Evolutionary conservation across 2,329 filamentous ascomycete genomes (phyloP), one percentile per base, ranked within the genome.

Genomic region (Myotisia sp.): DNA sequence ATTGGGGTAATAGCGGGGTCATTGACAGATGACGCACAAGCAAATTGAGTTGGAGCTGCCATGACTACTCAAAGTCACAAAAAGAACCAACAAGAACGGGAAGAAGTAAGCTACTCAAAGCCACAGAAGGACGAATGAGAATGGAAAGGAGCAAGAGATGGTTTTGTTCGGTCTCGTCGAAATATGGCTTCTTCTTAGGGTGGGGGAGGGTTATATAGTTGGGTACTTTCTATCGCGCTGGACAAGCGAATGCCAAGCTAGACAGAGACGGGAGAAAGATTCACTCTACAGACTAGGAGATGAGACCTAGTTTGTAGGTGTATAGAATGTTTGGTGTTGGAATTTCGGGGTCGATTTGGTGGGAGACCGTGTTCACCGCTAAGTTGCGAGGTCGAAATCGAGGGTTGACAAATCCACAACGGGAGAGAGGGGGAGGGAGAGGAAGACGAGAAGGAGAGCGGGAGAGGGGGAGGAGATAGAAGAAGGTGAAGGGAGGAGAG

Each of bases 41-140:
- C 83, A 76, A 94, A 81, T 75, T 94, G 87, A 65, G 87, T 79
- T 55, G 82, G 76, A 69, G 70, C 77, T 60, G 83, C 81, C 85
- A 93, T 94, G 74, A 76, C 81, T 85, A 85, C 74, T 76, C 56
- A 84, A 85, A 85, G 79, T 70, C 79, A 84, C 80, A 80, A 76
- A 38, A 36, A 27, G n/a, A 28, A 21, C 19, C 12, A 17, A 27
- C 17, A n/a, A 26, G 14, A 28, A 31, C 3, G n/a, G 8, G 4
- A 23, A 16, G 13, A 33, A 19, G 21, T 16, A 18, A 7, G 14
- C 18, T 16, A 17, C 27, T 29, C 27, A 13, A 17, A 29, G 16
- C 16, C 19, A 29, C 21, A 32, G 18, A 32, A 24, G 13, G 17
- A 24, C 17, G 24, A 24, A 18, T 20, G 24, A 33, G 14, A 19